Conservation (phyloP, 2,329 filamentous ascomycete species). For the Talaromyces sp. region DNA sequence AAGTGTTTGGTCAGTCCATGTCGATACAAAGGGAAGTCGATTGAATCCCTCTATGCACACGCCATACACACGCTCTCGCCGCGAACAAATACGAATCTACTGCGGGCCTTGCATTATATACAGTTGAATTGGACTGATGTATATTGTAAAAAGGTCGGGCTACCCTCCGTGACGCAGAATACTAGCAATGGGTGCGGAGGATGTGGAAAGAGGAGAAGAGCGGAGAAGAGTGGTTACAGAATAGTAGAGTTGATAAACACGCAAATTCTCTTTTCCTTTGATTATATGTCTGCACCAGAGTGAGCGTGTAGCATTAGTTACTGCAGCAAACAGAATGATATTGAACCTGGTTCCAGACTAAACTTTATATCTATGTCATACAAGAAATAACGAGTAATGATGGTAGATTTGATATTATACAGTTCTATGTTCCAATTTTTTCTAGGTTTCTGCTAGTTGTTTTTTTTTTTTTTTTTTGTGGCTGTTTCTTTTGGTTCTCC, state of each 20-base stretch:
- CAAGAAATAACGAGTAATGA: slow-evolving; percentile 12
- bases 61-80: background rate
- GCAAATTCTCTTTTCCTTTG: background rate
- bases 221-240: background rate
- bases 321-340: background rate
- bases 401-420: slow-evolving; percentile 19
- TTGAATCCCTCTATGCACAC: background rate
- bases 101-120: background rate
- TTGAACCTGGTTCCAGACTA: background rate
- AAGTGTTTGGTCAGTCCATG: background rate
- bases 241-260: background rate
- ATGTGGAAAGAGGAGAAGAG: background rate
- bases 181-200: background rate
- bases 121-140: background rate
- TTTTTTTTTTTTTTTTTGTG: too few relatives aligned
- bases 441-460: background rate
- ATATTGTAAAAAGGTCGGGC: background rate
- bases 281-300: background rate
- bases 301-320: background rate
- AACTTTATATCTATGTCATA: background rate
- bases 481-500: background rate
- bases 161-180: background rate
- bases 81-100: background rate
- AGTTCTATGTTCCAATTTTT: background rate
- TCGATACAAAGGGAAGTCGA: background rate